These are phyloP conservation scores for Rhytidiadelphus loreus DNA, from an alignment of 225 moss, liverwort and hornwort genomes.

Conservation along the genomic window DNA sequence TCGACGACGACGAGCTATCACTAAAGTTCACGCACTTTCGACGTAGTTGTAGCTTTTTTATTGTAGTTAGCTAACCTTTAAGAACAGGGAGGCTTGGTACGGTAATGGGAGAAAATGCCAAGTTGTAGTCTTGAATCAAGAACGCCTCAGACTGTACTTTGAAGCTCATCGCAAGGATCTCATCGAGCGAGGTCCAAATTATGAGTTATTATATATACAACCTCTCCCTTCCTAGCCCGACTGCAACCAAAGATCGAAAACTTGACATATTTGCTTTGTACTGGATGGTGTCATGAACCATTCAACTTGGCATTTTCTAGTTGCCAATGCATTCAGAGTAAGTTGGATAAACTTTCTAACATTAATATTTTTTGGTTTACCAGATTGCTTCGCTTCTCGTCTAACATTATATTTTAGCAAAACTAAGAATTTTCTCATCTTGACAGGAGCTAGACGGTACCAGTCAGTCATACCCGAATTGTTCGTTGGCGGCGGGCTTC, in stretches of 20 bases:
- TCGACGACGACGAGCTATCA: background rate
- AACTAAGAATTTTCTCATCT: no score
- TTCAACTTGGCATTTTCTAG: background rate
- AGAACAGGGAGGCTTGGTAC: background rate
- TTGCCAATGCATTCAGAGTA: background rate
- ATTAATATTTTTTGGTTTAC: background rate
- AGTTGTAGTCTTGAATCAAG: background rate
- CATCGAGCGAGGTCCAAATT: no score
- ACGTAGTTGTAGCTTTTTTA: background rate
- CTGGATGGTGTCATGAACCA: background rate
- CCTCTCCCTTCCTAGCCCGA: background rate
- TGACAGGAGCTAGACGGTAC: background rate
- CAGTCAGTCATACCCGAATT: background rate
- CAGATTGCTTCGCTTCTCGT: background rate
- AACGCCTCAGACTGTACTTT: background rate
- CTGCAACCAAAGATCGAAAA: background rate
- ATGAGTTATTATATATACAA: background rate
- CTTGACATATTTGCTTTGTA: background rate
- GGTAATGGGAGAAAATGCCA: background rate
- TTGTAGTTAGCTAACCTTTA: background rate
- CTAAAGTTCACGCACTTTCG: background rate
- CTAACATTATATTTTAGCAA: background rate
- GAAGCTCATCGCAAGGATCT: background rate
- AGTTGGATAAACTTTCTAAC: no score
- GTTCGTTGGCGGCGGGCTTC: background rate